Percentiles rank a stretch among this genome's conserved stretches.
Conservation (phyloP, 768 basidiomycete genomes). For the Mycena chlorophos region DNA sequence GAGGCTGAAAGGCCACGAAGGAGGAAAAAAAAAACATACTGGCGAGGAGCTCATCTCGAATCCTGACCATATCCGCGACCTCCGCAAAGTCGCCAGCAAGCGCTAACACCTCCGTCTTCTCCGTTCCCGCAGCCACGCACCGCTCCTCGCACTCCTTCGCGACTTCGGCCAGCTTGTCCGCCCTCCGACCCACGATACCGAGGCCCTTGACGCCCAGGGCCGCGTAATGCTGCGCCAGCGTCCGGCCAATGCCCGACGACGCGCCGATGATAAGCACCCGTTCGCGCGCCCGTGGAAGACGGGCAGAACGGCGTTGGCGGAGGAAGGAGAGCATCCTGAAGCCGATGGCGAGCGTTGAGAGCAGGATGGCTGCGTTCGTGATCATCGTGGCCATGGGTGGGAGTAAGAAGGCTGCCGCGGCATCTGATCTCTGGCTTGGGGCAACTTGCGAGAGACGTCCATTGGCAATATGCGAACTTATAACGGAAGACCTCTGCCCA, state of each 20-base stretch:
- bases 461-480: no score
- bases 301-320: slow-evolving; percentile 19
- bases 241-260: slow-evolving; percentile 78
- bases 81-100: slow-evolving; percentile 63
- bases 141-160: slow-evolving; percentile 53
- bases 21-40: slow-evolving; percentile 42
- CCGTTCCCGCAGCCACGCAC: slow-evolving; percentile 19
- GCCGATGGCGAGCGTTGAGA: no score
- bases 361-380: no score
- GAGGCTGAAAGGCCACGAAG: neutral
- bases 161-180: slow-evolving; percentile 55
- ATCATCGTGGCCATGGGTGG: no score
- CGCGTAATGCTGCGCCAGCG: slow-evolving; percentile 70
- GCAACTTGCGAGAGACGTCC: no score
- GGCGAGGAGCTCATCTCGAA: slow-evolving; percentile 53
- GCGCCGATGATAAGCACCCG: slow-evolving; percentile 83
- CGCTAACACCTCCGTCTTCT: slow-evolving; percentile 42
- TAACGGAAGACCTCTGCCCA: no score
- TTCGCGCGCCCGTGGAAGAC: slow-evolving; percentile 52
- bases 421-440: no score
- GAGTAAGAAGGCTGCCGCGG: no score
- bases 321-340: no score
- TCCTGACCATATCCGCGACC: slow-evolving; percentile 63
- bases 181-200: slow-evolving; percentile 67
- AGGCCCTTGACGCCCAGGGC: slow-evolving; percentile 70